Conservation (phyloP, 108 stramenopile species). For the Conticribra guillardii region DNA sequence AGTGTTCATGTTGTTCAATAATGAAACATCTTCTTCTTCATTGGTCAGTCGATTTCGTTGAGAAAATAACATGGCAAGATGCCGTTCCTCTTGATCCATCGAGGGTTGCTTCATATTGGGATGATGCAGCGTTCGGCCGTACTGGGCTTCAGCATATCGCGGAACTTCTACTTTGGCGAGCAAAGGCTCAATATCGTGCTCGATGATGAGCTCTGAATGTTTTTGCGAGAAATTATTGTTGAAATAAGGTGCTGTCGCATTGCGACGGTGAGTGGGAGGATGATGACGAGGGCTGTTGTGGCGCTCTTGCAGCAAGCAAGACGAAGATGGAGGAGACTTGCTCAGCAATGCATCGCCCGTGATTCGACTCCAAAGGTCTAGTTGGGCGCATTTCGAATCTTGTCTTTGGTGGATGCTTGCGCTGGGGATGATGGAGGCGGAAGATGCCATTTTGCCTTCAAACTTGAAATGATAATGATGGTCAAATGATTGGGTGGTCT, state of each 20-base stretch:
- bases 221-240: too few species aligned
- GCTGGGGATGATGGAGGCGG: too few species aligned
- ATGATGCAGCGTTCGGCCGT: slow-evolving; percentile 29
- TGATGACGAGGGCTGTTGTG: too few species aligned
- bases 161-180: neutral
- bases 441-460: too few species aligned
- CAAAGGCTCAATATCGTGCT: neutral
- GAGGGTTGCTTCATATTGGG: slow-evolving; percentile 30
- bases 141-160: slow-evolving; percentile 10
- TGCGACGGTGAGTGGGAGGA: too few species aligned
- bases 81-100: slow-evolving; percentile 24
- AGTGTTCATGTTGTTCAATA: neutral
- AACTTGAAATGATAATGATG: too few species aligned
- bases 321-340: too few species aligned
- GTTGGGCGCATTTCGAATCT: neutral
- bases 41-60: neutral
- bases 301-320: too few species aligned
- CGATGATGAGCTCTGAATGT: neutral
- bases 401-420: neutral
- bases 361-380: neutral
- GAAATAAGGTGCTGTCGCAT: too few species aligned
- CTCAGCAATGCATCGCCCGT: neutral
- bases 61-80: neutral
- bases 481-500: too few species aligned
- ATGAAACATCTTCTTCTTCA: neutral